Conservation (phyloP, 225 moss, liverwort and hornwort species). For the Marchantia polymorpha region DNA sequence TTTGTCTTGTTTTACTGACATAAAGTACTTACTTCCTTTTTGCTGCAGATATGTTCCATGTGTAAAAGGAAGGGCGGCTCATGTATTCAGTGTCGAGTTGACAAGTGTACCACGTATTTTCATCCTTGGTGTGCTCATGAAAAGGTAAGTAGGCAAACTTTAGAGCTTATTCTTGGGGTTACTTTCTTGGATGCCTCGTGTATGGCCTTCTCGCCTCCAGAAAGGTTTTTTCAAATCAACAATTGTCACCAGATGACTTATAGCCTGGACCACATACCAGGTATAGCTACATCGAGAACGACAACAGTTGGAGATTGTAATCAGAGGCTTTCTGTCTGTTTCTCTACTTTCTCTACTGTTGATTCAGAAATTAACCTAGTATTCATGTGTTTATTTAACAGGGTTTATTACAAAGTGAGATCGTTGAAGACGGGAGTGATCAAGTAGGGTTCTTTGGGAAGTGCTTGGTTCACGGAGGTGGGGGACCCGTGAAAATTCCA, state of each 20-base stretch:
- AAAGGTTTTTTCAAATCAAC: too few relatives aligned
- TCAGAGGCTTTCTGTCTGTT: too few relatives aligned
- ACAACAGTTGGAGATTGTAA: too few relatives aligned
- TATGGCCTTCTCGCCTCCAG: too few relatives aligned
- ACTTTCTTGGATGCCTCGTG: background rate
- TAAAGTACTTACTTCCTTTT: background rate
- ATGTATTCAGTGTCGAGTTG: slow-evolving; percentile 86
- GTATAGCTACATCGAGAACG: background rate
- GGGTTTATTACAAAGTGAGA: slow-evolving; percentile 92
- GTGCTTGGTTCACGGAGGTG: slow-evolving; percentile 71
- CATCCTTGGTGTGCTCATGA: slow-evolving; percentile 94
- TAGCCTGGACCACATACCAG: background rate
- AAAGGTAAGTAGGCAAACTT: slow-evolving; percentile 44
- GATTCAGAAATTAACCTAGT: background rate
- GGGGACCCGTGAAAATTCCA: slow-evolving; percentile 27
- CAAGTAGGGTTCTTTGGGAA: slow-evolving; percentile 85
- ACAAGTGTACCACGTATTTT: slow-evolving; percentile 69
- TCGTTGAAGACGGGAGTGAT: slow-evolving; percentile 78
- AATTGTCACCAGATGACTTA: too few relatives aligned
- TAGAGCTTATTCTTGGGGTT: background rate
- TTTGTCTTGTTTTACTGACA: too few relatives aligned
- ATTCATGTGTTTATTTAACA: slow-evolving; percentile 26
- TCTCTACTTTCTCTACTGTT: background rate
- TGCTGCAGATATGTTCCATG: slow-evolving; percentile 72
- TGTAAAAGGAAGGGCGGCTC: slow-evolving; percentile 84